A percentile compares a stretch with the other conserved stretches of the same genome.
Evolutionary conservation across 2,329 filamentous ascomycete species (phyloP).

Genomic region (Didymella pomorum): DNA sequence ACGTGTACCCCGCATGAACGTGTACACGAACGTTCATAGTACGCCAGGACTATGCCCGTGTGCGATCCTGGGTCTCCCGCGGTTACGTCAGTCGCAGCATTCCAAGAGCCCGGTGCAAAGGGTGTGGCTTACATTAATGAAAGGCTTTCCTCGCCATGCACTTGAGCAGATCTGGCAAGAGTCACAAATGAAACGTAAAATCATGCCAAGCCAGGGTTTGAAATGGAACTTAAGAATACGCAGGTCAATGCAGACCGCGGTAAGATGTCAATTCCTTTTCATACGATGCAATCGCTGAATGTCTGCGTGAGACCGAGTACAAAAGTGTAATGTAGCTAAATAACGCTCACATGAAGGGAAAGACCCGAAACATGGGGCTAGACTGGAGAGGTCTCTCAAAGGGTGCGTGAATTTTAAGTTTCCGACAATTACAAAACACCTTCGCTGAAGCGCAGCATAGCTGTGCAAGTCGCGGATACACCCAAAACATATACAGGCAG

Average conservation of each 20-base stretch:
- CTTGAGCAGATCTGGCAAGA: neutral
- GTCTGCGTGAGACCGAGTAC: slow-evolving; percentile 8
- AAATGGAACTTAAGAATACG: neutral
- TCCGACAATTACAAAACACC: slow-evolving; percentile 22
- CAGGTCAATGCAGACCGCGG: slow-evolving; percentile 1
- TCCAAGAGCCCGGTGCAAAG: neutral
- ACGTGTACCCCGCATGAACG: slow-evolving; percentile 16
- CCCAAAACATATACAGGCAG: slow-evolving; percentile 21
- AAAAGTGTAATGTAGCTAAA: slow-evolving; percentile 16
- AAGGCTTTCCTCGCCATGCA: neutral
- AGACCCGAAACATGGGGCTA: slow-evolving; percentile 4
- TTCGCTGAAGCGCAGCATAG: slow-evolving; percentile 19
- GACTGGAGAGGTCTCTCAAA: neutral
- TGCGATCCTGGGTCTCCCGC: neutral
- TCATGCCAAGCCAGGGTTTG: neutral
- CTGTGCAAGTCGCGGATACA: slow-evolving; percentile 5
- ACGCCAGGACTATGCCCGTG: neutral
- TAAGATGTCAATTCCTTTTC: slow-evolving; percentile 7
- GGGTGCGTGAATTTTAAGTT: slow-evolving; percentile 4
- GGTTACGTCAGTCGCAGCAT: neutral
- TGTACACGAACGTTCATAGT: slow-evolving; percentile 6
- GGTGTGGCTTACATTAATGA: neutral
- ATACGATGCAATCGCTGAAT: slow-evolving; percentile 12
- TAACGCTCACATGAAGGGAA: slow-evolving; percentile 19
- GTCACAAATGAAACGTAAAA: neutral